Evolutionary conservation across 306 rosid genomes (phyloP).

Genomic region (Cucurbita moschata): DNA sequence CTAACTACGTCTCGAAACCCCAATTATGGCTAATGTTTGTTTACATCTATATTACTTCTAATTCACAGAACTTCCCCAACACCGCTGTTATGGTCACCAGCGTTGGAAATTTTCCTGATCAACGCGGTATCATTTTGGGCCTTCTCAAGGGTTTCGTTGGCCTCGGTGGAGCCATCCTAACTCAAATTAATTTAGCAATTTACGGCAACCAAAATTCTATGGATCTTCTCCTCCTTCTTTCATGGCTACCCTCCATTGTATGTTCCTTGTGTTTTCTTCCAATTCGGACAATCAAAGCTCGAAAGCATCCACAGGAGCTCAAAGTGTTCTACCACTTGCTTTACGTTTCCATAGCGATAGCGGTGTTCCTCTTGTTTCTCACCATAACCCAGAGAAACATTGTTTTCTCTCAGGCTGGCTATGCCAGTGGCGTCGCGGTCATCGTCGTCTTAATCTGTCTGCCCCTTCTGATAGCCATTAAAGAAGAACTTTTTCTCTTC

Average conservation of each 20-base stretch:
- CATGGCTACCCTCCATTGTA: slow-evolving; percentile 21
- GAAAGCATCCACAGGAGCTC: slow-evolving; percentile 7
- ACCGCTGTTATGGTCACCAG: not conserved
- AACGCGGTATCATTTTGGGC: not conserved
- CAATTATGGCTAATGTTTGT: slow-evolving; percentile 21
- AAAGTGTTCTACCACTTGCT: not conserved
- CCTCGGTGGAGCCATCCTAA: not conserved
- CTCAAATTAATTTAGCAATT: not conserved
- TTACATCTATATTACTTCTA: slow-evolving; percentile 3
- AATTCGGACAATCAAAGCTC: slow-evolving; percentile 11
- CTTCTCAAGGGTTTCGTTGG: not conserved
- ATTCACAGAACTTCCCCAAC: slow-evolving; percentile 1
- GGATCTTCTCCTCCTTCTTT: not conserved
- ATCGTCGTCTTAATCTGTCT: slow-evolving; percentile 2
- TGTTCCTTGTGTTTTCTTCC: slow-evolving; percentile 2
- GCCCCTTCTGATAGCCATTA: not conserved
- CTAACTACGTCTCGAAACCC: slow-evolving; percentile 3
- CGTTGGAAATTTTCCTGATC: not conserved
- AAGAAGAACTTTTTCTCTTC: slow-evolving; percentile 8
- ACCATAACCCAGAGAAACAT: not conserved
- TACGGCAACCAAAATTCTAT: not conserved
- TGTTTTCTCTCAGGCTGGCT: slow-evolving; percentile 5
- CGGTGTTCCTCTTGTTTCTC: slow-evolving; percentile 13
- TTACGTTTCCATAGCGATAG: slow-evolving; percentile 1
- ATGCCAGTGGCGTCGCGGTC: not conserved